These are phyloP conservation scores for Colletotrichum chlorophyti DNA, from an alignment of 2,329 filamentous ascomycete species.

Conservation along the genomic window DNA sequence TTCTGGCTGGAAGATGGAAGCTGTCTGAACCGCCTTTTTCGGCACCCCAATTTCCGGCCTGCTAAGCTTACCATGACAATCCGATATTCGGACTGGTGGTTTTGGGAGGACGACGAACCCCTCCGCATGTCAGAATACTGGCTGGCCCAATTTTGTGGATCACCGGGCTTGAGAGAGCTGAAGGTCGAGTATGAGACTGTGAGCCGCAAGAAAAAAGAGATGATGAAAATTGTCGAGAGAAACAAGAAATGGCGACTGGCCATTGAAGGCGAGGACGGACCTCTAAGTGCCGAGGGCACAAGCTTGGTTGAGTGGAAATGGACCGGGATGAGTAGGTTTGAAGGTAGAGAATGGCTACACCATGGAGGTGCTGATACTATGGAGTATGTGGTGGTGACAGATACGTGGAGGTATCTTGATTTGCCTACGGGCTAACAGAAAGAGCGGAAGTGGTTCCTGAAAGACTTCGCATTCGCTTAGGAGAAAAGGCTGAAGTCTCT, in stretches of 20 bases:
- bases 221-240: conserved; percentile 48
- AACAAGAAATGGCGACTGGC: conserved; percentile 20
- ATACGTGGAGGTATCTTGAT: conserved; percentile 14
- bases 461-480: no score
- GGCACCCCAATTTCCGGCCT: conserved; percentile 39
- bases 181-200: conserved; percentile 55
- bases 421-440: no score
- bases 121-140: conserved; percentile 45
- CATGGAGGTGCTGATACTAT: conserved; percentile 11
- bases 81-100: conserved; percentile 57
- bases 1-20: conserved; percentile 41
- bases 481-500: no score
- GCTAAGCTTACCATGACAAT: conserved; percentile 50
- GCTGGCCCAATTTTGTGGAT: conserved; percentile 37
- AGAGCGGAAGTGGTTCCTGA: no score
- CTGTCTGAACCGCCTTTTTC: conserved; percentile 35
- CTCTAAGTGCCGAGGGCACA: conserved; percentile 12
- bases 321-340: conserved; percentile 8
- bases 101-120: conserved; percentile 45
- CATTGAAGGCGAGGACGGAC: neutral
- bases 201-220: conserved; percentile 49
- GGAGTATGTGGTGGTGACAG: conserved; percentile 20
- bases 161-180: conserved; percentile 44
- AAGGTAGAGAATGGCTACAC: conserved; percentile 4
- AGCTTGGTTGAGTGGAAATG: conserved; percentile 11